A percentile compares a stretch with the other conserved stretches of the same genome.
These are phyloP conservation scores for Elymus sibiricus DNA, from an alignment of 176 grass and related monocot species.

Conservation along the genomic window DNA sequence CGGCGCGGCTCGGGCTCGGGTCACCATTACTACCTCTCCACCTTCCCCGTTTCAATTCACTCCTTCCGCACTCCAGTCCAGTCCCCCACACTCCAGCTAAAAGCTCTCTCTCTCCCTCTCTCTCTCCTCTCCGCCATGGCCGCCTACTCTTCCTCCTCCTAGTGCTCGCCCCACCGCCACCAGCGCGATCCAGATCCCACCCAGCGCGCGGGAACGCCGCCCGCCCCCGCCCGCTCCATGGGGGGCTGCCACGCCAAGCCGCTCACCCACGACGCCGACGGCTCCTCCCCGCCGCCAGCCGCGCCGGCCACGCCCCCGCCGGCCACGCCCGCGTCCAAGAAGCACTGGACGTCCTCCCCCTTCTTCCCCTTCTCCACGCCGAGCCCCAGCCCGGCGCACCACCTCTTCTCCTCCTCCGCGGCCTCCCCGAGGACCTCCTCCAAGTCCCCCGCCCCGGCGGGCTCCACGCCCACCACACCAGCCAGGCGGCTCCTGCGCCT, in stretches of 20 bases:
- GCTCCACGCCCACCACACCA: constrained; percentile 22
- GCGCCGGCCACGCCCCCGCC: constrained; percentile 24
- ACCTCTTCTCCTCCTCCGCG: constrained; percentile 45
- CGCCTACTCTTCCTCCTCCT: constrained; percentile 3
- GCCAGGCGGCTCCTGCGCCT: constrained; percentile 27
- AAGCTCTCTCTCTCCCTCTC: neutral
- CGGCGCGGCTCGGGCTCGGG: neutral
- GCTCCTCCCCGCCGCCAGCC: constrained; percentile 25
- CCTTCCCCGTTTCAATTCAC: constrained; percentile 43
- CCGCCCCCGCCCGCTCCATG: constrained; percentile 18
- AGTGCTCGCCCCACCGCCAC: neutral
- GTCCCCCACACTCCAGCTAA: neutral
- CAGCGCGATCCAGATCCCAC: constrained; percentile 33
- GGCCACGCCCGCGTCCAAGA: neutral
- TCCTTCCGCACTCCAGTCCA: neutral
- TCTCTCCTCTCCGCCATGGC: constrained; percentile 18
- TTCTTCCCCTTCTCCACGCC: constrained; percentile 30
- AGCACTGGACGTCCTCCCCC: constrained; percentile 40
- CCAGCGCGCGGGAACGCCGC: constrained; percentile 18
- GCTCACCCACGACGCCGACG: constrained; percentile 44
- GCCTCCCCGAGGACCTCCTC: constrained; percentile 22
- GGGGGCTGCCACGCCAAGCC: constrained; percentile 56
- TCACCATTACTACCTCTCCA: constrained; percentile 32
- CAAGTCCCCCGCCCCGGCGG: constrained; percentile 1
- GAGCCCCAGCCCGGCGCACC: constrained; percentile 61